Conservation (phyloP, 148 eudicot genomes). For the Gaultheria prostrata region DNA sequence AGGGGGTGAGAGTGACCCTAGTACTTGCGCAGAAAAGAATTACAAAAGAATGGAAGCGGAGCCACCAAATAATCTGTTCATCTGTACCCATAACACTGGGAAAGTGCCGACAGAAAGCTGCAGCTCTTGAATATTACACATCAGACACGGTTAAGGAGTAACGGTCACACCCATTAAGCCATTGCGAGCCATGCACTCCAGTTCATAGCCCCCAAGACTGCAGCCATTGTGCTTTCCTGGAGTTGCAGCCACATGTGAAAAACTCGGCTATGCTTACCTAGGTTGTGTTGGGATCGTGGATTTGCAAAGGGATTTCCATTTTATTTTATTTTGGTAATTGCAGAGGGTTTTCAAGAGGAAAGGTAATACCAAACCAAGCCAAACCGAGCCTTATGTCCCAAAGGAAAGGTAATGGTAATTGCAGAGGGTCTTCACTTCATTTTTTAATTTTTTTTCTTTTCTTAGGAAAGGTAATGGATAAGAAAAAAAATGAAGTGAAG, state of each 20-base stretch:
- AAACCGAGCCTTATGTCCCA: too few species aligned
- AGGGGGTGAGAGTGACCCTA: not conserved
- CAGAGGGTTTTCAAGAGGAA: slow-evolving; percentile 24
- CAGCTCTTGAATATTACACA: slow-evolving; percentile 42
- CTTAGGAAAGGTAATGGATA: not conserved
- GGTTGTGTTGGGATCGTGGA: slow-evolving; percentile 8
- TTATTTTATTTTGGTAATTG: too few species aligned
- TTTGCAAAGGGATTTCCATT: slow-evolving; percentile 29
- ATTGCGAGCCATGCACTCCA: slow-evolving; percentile 53
- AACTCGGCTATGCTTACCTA: slow-evolving; percentile 43
- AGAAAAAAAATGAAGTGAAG: not conserved
- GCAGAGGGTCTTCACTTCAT: slow-evolving; percentile 21
- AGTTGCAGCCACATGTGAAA: slow-evolving; percentile 75
- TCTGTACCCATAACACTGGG: not conserved
- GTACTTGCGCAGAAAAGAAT: slow-evolving; percentile 36
- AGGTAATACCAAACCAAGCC: too few species aligned
- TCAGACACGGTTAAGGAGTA: slow-evolving; percentile 37
- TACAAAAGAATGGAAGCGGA: slow-evolving; percentile 32
- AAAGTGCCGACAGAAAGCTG: slow-evolving; percentile 18
- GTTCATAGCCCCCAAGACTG: slow-evolving; percentile 54
- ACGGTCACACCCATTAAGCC: slow-evolving; percentile 48
- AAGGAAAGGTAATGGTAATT: too few species aligned
- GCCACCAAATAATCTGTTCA: slow-evolving; percentile 33
- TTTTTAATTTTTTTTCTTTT: too few species aligned
- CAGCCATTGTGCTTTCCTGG: slow-evolving; percentile 82